Evolutionary conservation across 257 asterid genomes (phyloP), one percentile per base, ranked within the genome.

Genomic region (Solanum okadae): DNA sequence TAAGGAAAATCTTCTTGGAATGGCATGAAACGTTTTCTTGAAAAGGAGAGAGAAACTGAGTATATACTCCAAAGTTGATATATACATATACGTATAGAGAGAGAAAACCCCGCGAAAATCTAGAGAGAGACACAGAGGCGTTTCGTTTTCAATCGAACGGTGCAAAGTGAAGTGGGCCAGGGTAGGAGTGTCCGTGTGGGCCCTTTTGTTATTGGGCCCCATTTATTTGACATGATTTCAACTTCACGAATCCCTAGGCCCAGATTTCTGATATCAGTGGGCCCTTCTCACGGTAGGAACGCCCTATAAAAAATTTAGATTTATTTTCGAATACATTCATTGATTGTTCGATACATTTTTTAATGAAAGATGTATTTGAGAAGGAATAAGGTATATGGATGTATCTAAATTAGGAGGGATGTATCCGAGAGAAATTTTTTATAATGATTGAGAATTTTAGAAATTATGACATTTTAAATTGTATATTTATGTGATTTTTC

Each of bases 1-100:
- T 34, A 49, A 91, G 87, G 89, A 89, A 94, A 90, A 92, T 92
- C 93, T 89, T 89, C 91, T 87, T 82, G 91, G 93, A 90, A 90
- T 83, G 42, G 33, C 83, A 86, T 84, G 86, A 86, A 92, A 92
- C 90, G 90, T 86, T 83, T 46, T 67, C 91, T 84, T 82, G 90
- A 92, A 93, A 88, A 86, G 89, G 91, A 87, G 33, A 85, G 78
- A 42, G 37, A 59, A 70, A 89, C 90, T 89, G 87, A 90, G 86
- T 88, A 70, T 20, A 23, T 46, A 72, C 84, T 20, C 18, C 27
- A 46, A 71, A 79, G 65, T 3, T 78, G 63, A 8, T 15, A 31
- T n/a, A 65, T n/a, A n/a, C 31, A 10, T 25, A 44, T 81, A 78
- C 61, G 37, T 25, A 78, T 71, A 71, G 83, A 86, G 89, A 91